These are phyloP conservation scores for Avena insularis DNA, from an alignment of 176 grass and related monocot genomes.

Conservation along the genomic window DNA sequence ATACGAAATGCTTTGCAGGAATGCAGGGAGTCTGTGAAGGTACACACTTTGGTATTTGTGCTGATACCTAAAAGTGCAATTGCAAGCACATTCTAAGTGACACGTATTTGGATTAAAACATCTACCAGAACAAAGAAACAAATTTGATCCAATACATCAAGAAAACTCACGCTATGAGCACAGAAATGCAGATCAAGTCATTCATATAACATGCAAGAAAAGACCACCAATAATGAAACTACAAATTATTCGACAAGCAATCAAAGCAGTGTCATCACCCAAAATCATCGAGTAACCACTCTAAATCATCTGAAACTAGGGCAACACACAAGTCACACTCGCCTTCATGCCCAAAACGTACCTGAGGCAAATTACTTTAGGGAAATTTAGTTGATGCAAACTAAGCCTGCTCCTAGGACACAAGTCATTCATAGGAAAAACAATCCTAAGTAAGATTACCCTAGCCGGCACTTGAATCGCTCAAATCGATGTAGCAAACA, in stretches of 20 bases:
- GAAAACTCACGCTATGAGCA: background rate
- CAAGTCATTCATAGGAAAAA: background rate
- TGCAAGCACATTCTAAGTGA: conserved; percentile 9
- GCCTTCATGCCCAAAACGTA: background rate
- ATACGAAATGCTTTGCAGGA: background rate
- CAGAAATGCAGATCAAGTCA: background rate
- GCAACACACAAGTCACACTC: background rate
- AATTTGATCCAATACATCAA: conserved; percentile 1
- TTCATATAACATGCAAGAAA: background rate
- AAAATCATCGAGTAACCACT: background rate
- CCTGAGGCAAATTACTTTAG: background rate
- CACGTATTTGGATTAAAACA: background rate
- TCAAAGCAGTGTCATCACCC: background rate
- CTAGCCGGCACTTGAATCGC: background rate
- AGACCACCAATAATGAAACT: background rate
- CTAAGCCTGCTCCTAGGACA: background rate
- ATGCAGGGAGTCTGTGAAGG: background rate
- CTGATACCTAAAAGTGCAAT: background rate
- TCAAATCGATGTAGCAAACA: background rate
- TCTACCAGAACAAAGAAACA: background rate
- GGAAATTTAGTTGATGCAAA: background rate
- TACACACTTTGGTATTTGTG: background rate
- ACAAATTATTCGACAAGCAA: background rate
- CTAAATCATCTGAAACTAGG: background rate
- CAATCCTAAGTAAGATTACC: conserved; percentile 4